These are phyloP conservation scores for Nothophaeocryptopus gaeumannii DNA, from an alignment of 2,329 filamentous ascomycete genomes.

Conservation along the genomic window DNA sequence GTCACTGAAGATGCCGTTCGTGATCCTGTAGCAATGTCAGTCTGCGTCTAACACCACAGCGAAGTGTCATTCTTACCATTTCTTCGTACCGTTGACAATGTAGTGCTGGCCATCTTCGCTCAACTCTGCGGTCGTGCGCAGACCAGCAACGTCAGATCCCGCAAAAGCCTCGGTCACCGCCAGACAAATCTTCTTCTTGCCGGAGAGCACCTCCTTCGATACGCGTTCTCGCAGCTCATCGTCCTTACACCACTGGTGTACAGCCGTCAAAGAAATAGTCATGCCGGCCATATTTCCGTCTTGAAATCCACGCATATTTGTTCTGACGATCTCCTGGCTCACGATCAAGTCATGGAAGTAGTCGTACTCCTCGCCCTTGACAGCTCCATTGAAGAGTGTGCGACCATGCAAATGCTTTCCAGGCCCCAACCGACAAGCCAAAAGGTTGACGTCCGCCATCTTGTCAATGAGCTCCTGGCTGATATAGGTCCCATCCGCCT, in stretches of 20 bases:
- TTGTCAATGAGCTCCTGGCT: conserved; percentile 68
- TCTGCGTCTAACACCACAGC: conserved; percentile 45
- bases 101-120: conserved; percentile 73
- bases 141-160: conserved; percentile 74
- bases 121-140: conserved; percentile 75
- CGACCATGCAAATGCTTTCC: conserved; percentile 77
- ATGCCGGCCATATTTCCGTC: conserved; percentile 86
- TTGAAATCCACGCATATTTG: conserved; percentile 77
- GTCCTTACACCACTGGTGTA: conserved; percentile 74
- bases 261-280: conserved; percentile 75
- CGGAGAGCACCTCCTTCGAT: conserved; percentile 69
- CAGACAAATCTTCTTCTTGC: conserved; percentile 83
- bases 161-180: conserved; percentile 89
- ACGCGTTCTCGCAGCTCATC: conserved; percentile 64
- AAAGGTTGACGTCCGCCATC: conserved; percentile 70
- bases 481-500: conserved; percentile 70
- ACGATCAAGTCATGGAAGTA: conserved; percentile 82
- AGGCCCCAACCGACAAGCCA: conserved; percentile 80
- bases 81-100: conserved; percentile 70
- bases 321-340: conserved; percentile 68
- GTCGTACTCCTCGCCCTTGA: conserved; percentile 78
- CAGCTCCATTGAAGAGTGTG: conserved; percentile 63
- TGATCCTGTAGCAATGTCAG: conserved; percentile 59
- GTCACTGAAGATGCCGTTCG: conserved; percentile 74
- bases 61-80: conserved; percentile 76